phyloP scores from a whole-genome alignment of 2,329 filamentous ascomycete genomes.

The Stachybotrys elegans region DNA sequence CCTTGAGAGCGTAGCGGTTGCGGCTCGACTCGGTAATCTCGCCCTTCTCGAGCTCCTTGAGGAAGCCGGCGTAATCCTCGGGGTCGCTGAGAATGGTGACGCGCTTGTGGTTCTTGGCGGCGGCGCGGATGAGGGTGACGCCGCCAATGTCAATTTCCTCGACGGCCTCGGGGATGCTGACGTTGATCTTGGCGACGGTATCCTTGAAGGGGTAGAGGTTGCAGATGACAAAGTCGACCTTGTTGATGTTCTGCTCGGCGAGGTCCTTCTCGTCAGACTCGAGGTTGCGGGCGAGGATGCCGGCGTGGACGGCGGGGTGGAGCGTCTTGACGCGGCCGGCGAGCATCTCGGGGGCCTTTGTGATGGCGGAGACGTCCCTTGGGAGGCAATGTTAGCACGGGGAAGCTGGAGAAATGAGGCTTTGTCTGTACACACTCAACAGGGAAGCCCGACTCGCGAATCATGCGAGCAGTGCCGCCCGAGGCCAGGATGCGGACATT shows the following conservation, averaged over 20 bases:
- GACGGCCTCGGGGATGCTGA: constrained; percentile 92
- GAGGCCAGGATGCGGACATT: constrained; percentile 92
- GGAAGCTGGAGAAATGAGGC: not conserved
- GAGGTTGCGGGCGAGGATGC: constrained; percentile 89
- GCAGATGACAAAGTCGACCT: constrained; percentile 95
- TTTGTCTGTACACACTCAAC: constrained; percentile 69
- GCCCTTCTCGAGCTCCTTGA: constrained; percentile 82
- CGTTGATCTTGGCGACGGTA: constrained; percentile 93
- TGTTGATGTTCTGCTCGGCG: constrained; percentile 88
- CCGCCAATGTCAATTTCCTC: constrained; percentile 99
- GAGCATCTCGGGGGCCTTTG: constrained; percentile 94
- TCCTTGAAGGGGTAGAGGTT: constrained; percentile 99
- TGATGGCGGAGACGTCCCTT: constrained; percentile 96
- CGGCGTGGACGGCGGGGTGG: constrained; percentile 85
- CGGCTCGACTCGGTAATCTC: constrained; percentile 82
- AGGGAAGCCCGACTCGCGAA: constrained; percentile 89
- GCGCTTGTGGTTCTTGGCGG: constrained; percentile 94
- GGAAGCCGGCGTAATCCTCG: constrained; percentile 87
- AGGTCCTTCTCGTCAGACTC: constrained; percentile 96
- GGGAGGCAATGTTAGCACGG: not conserved
- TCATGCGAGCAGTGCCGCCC: constrained; percentile 92
- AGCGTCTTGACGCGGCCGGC: constrained; percentile 83
- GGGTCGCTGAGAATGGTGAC: constrained; percentile 97
- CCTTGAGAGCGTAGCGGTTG: constrained; percentile 90
- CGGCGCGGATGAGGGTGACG: constrained; percentile 91